Conservation (phyloP, 1,284 basidiomycete genomes). For the Trichosporon coremiiforme region DNA sequence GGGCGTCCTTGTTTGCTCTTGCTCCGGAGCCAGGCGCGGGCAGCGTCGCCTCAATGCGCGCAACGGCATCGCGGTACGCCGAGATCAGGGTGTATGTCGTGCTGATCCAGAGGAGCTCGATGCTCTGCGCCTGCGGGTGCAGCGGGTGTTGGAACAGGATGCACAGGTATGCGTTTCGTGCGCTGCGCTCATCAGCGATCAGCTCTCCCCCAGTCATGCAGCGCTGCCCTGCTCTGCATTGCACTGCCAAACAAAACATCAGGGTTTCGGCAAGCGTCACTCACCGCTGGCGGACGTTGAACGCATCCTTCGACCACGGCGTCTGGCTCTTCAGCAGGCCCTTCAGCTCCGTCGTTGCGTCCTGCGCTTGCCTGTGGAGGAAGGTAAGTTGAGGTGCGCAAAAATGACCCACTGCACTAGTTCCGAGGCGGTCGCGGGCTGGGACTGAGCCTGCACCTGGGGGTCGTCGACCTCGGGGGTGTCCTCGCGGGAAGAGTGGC, state of each 20-base stretch:
- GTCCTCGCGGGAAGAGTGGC: conserved; percentile 16
- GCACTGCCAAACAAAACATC: neutral
- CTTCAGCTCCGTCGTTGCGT: conserved; percentile 45
- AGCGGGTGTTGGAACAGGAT: conserved; percentile 74
- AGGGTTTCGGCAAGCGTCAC: conserved; percentile 40
- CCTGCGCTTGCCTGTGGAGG: conserved; percentile 31
- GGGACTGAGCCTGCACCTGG: neutral
- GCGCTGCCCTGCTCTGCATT: too few species aligned
- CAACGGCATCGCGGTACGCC: conserved; percentile 75
- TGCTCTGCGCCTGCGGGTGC: conserved; percentile 73
- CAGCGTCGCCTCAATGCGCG: conserved; percentile 63
- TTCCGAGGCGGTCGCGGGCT: neutral
- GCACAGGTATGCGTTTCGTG: conserved; percentile 73
- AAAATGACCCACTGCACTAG: neutral
- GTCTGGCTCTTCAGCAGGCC: conserved; percentile 64
- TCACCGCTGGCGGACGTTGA: conserved; percentile 79
- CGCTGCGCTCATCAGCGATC: conserved; percentile 57
- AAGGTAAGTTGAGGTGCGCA: neutral
- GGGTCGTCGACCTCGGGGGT: conserved; percentile 15
- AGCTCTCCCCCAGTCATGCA: neutral
- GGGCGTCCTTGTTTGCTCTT: conserved; percentile 52
- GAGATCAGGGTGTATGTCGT: conserved; percentile 85
- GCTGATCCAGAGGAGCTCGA: conserved; percentile 86
- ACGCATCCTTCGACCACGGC: conserved; percentile 79
- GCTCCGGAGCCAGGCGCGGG: conserved; percentile 28